These are phyloP conservation scores for Epichloe sp. DNA, from an alignment of 2,329 filamentous ascomycete species.

Conservation along the genomic window DNA sequence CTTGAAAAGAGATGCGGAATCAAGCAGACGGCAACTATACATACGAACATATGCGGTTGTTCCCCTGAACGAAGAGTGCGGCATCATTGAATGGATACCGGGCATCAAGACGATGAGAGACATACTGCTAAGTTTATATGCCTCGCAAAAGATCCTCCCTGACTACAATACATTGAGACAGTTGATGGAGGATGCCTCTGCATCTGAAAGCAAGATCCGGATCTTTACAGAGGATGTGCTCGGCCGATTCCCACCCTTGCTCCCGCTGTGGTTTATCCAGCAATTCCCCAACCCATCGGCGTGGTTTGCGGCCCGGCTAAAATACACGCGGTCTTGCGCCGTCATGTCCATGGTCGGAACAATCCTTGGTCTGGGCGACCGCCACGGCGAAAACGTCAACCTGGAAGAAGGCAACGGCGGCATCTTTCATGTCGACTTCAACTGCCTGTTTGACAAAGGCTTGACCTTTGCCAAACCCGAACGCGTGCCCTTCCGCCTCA, in stretches of 20 bases:
- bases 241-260: constrained; percentile 62
- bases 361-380: constrained; percentile 82
- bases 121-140: constrained; percentile 69
- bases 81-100: constrained; percentile 97
- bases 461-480: constrained; percentile 92
- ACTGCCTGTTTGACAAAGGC: constrained; percentile 97
- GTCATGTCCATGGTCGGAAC: constrained; percentile 99
- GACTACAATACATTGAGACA: constrained; percentile 57
- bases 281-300: constrained; percentile 85
- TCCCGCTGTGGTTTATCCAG: constrained; percentile 91
- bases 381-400: constrained; percentile 93
- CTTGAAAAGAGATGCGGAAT: constrained; percentile 80
- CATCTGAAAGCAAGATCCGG: constrained; percentile 44
- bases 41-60: constrained; percentile 97
- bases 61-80: constrained; percentile 93
- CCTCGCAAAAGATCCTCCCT: constrained; percentile 53
- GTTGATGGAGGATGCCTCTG: constrained; percentile 49
- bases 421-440: constrained; percentile 97
- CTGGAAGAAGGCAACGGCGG: constrained; percentile 90
- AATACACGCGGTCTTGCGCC: constrained; percentile 85
- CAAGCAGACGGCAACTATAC: constrained; percentile 78
- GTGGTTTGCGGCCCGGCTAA: constrained; percentile 81
- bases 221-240: constrained; percentile 58
- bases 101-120: constrained; percentile 90
- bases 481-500: constrained; percentile 87